Percentiles rank a stretch among this genome's conserved stretches.
phyloP scores from a whole-genome alignment of 2,329 filamentous ascomycete genomes.

The Corynespora cassiicola region DNA sequence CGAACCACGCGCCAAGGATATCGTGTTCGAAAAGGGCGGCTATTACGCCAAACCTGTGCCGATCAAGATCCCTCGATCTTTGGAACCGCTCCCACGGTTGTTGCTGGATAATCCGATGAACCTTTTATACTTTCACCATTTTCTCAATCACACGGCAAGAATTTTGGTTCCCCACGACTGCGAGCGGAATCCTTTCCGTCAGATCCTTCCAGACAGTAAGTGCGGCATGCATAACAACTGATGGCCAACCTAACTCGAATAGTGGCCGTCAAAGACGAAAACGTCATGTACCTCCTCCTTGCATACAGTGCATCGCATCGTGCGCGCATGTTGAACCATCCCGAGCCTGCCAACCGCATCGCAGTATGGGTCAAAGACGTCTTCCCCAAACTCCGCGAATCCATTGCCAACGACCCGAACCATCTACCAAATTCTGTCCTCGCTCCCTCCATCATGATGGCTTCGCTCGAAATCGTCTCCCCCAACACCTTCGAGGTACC shows the following conservation, averaged over 20 bases:
- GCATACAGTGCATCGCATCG: conserved; percentile 87
- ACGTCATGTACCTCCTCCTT: conserved; percentile 77
- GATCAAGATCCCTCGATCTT: conserved; percentile 65
- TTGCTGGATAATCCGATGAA: conserved; percentile 80
- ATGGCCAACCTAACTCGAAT: conserved; percentile 33
- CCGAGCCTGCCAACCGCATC: conserved; percentile 78
- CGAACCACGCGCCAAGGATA: conserved; percentile 52
- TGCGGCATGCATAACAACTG: too few species aligned
- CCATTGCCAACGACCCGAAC: conserved; percentile 59
- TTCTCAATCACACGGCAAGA: conserved; percentile 80
- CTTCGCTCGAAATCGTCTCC: conserved; percentile 82
- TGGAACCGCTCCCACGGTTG: conserved; percentile 63
- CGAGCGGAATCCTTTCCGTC: conserved; percentile 65
- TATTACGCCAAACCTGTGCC: conserved; percentile 75
- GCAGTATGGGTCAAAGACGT: conserved; percentile 81
- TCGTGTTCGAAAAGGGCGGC: conserved; percentile 64
- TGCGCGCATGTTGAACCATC: conserved; percentile 74
- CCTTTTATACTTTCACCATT: conserved; percentile 74
- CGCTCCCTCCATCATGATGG: conserved; percentile 83
- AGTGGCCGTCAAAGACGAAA: conserved; percentile 72
- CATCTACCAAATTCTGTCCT: conserved; percentile 76
- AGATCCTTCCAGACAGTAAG: conserved; percentile 67
- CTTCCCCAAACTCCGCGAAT: conserved; percentile 73
- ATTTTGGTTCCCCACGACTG: conserved; percentile 69
- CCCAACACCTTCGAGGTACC: conserved; percentile 81